Percentiles rank a stretch among this genome's conserved stretches.
Conservation (phyloP, 768 basidiomycete species). For the Termitomyces heimii region DNA sequence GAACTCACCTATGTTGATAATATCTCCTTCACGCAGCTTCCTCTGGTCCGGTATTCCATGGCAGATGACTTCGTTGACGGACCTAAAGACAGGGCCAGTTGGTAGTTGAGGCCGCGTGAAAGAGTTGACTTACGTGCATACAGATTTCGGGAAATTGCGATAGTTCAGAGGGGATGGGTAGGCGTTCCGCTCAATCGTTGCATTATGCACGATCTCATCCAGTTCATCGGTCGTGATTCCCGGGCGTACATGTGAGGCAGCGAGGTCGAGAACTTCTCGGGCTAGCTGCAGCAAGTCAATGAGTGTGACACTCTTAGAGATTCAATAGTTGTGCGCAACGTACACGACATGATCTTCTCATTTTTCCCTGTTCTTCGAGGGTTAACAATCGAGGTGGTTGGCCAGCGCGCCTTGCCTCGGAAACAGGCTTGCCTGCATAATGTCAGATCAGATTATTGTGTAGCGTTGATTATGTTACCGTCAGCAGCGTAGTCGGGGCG, state of each 20-base stretch:
- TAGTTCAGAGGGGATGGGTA: conserved; percentile 97
- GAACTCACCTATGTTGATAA: conserved; percentile 81
- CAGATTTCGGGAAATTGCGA: conserved; percentile 86
- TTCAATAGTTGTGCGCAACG: conserved; percentile 21
- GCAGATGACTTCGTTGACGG: conserved; percentile 94
- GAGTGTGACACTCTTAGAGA: not conserved
- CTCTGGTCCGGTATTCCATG: conserved; percentile 93
- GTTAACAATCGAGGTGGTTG: conserved; percentile 61
- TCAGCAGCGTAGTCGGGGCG: conserved; percentile 82
- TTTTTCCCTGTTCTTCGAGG: conserved; percentile 78
- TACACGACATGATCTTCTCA: conserved; percentile 83
- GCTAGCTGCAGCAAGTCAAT: conserved; percentile 48
- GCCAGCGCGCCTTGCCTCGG: conserved; percentile 53
- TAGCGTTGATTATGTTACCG: conserved; percentile 26
- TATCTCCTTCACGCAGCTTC: conserved; percentile 86
- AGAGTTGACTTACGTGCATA: conserved; percentile 77
- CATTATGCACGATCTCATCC: conserved; percentile 90
- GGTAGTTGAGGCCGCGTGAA: not conserved
- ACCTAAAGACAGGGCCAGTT: conserved; percentile 34
- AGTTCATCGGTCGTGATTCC: conserved; percentile 95
- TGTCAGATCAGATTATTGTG: conserved; percentile 3
- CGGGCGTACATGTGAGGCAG: conserved; percentile 80
- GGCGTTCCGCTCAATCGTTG: conserved; percentile 80
- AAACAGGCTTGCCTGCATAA: conserved; percentile 47
- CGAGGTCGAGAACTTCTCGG: conserved; percentile 90